Conservation (phyloP, 2,329 filamentous ascomycete species). For the Xenoacremonium recifei region DNA sequence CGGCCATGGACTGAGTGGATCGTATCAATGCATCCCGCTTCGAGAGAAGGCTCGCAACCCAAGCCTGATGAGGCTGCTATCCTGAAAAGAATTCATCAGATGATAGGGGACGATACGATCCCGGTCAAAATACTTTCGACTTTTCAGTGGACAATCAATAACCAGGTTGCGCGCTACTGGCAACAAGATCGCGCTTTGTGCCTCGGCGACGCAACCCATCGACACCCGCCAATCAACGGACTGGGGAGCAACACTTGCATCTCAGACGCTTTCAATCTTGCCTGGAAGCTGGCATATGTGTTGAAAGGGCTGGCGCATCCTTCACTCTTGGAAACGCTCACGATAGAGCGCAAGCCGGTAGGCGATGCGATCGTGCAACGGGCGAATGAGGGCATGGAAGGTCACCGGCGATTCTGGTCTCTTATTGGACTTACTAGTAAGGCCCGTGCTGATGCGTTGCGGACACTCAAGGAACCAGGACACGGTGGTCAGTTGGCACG, state of each 20-base stretch:
- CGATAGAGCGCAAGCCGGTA: constrained; percentile 47
- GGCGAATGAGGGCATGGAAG: constrained; percentile 56
- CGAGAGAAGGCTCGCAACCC: constrained; percentile 32
- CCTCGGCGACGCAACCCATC: constrained; percentile 57
- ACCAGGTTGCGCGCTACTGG: constrained; percentile 47
- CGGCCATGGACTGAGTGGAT: constrained; percentile 64
- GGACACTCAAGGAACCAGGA: too few relatives aligned
- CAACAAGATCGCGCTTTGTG: constrained; percentile 43
- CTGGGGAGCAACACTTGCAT: constrained; percentile 59
- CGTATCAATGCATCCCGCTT: constrained; percentile 50
- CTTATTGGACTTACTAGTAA: constrained; percentile 31
- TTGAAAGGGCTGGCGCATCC: constrained; percentile 28
- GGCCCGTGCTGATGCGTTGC: constrained; percentile 30
- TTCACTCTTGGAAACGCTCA: constrained; percentile 42
- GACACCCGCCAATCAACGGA: constrained; percentile 58
- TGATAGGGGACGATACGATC: constrained; percentile 55
- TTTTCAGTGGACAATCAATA: constrained; percentile 61
- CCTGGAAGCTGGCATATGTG: constrained; percentile 54
- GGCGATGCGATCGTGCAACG: constrained; percentile 48
- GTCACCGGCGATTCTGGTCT: constrained; percentile 45
- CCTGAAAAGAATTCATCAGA: constrained; percentile 40
- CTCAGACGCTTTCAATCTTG: constrained; percentile 55
- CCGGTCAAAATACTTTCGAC: constrained; percentile 46
- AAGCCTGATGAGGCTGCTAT: constrained; percentile 48
- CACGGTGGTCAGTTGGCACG: too few relatives aligned